Conservation (phyloP, 139 green algal genomes). For the Coelastrella sp. region DNA sequence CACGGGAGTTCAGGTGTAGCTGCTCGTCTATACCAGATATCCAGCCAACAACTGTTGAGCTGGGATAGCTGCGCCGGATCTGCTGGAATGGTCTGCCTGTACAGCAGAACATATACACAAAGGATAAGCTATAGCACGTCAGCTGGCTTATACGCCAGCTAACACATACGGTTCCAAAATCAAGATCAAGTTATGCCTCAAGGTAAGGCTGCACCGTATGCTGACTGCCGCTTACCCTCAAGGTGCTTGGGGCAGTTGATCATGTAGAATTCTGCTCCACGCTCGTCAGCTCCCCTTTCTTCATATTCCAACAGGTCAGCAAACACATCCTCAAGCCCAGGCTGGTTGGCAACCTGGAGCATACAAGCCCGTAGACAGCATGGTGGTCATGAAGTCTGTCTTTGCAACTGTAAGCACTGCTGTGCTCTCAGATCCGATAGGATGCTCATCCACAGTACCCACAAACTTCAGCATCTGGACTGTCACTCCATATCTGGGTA, state of each 20-base stretch:
- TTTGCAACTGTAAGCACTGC: too few species aligned
- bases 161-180: too few species aligned
- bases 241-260: neutral
- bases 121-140: too few species aligned
- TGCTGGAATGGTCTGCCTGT: constrained; percentile 45
- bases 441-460: too few species aligned
- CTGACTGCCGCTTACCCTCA: neutral
- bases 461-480: too few species aligned
- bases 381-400: neutral
- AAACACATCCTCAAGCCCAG: constrained; percentile 43
- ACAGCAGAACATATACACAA: neutral
- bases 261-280: constrained; percentile 47
- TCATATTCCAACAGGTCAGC: constrained; percentile 49
- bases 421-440: too few species aligned
- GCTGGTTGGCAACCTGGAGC: constrained; percentile 39
- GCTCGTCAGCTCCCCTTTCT: neutral
- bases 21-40: constrained; percentile 1
- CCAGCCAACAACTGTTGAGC: constrained; percentile 44
- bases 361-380: neutral
- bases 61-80: constrained; percentile 34
- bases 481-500: too few species aligned
- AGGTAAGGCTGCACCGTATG: too few species aligned
- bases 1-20: constrained; percentile 49
- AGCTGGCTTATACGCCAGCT: too few species aligned
- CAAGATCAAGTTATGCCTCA: too few species aligned